A percentile compares a stretch with the other conserved stretches of the same genome.
phyloP scores from a whole-genome alignment of 495 filamentous ascomycete species.

The Penicillium silybi region DNA sequence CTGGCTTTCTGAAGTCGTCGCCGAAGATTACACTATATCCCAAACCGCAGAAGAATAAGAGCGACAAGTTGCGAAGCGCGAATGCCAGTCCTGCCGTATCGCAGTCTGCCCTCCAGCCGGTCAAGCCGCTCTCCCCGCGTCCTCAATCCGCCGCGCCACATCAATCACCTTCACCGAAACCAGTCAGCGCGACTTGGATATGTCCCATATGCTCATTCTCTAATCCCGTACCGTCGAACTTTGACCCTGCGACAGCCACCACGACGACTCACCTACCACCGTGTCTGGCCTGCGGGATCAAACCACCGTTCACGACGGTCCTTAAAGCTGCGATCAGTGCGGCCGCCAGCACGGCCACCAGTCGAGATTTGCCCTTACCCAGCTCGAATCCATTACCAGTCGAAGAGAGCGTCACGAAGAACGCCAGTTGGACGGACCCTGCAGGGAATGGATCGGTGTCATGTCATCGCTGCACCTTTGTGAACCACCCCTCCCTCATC shows the following conservation, averaged over 20 bases:
- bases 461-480: conserved; percentile 90
- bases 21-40: conserved; percentile 86
- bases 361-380: conserved; percentile 39
- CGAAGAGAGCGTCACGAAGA: conserved; percentile 2
- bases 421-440: conserved; percentile 4
- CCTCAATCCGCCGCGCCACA: conserved; percentile 16
- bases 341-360: conserved; percentile 28
- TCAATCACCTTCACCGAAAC: conserved; percentile 25
- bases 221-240: conserved; percentile 92
- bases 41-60: conserved; percentile 60
- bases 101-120: conserved; percentile 17
- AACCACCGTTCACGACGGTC: conserved; percentile 74
- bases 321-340: conserved; percentile 79
- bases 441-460: conserved; percentile 16
- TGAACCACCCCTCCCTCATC: conserved; percentile 82
- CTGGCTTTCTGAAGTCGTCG: conserved; percentile 92
- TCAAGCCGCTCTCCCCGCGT: conserved; percentile 23
- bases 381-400: conserved; percentile 12
- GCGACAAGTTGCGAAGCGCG: conserved; percentile 30
- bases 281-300: conserved; percentile 92
- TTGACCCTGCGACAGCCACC: conserved; percentile 74
- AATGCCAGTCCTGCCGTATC: conserved; percentile 33
- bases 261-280: conserved; percentile 73
- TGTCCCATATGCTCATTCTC: conserved; percentile 97
- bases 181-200: conserved; percentile 79